phyloP scores from a whole-genome alignment of 2,329 filamentous ascomycete species.

The Fusarium zealandicum region DNA sequence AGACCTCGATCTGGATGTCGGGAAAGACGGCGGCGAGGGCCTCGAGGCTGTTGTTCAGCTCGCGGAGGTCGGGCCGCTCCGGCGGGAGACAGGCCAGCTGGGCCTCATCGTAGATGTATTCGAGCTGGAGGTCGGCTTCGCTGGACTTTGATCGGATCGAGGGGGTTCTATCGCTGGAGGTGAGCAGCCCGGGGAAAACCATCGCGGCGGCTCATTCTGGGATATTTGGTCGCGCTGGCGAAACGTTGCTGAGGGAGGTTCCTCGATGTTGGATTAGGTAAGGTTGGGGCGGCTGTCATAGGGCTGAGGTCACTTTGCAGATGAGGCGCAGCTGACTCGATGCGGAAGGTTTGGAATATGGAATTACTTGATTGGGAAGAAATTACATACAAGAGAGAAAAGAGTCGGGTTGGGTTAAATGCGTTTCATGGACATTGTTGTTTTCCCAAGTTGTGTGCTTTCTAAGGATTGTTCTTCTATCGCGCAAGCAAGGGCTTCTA shows the following conservation, averaged over 20 bases:
- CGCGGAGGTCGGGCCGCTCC: slow-evolving; percentile 68
- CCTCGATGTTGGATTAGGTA: slow-evolving; percentile 25
- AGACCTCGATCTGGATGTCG: slow-evolving; percentile 81
- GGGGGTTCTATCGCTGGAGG: slow-evolving; percentile 50
- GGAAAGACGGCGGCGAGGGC: slow-evolving; percentile 77
- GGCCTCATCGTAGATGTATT: slow-evolving; percentile 63
- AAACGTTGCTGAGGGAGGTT: slow-evolving; percentile 21
- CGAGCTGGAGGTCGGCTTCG: slow-evolving; percentile 44
- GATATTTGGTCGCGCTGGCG: slow-evolving; percentile 15
- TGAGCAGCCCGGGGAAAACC: slow-evolving; percentile 58
- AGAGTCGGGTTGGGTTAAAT: no score
- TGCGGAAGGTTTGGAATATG: background rate
- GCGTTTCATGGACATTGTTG: no score
- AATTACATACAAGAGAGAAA: no score
- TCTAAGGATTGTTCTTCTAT: no score
- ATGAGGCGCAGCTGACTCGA: background rate
- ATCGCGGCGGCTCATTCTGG: slow-evolving; percentile 53
- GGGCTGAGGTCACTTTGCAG: background rate
- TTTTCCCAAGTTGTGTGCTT: no score
- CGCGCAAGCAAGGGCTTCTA: no score
- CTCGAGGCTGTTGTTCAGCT: slow-evolving; percentile 74
- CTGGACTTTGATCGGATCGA: slow-evolving; percentile 43
- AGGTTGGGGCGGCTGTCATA: background rate
- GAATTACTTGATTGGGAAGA: background rate
- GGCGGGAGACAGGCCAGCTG: slow-evolving; percentile 58